Percentiles rank a stretch among this genome's conserved stretches.
phyloP scores from a whole-genome alignment of 441 rosid species.

The Pelargonium australe region DNA sequence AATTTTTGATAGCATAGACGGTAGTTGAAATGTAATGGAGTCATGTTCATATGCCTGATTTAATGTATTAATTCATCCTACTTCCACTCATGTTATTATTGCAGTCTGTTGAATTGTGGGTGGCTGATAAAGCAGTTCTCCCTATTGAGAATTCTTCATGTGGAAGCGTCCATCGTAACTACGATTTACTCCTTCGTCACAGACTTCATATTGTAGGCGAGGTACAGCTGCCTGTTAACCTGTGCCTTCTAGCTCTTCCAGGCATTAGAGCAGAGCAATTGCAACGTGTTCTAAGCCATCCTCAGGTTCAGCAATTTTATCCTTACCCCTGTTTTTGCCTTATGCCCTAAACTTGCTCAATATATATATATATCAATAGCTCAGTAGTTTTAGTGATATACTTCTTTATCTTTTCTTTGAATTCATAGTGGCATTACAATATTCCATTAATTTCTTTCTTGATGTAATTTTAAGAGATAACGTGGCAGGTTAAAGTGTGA shows the following conservation, averaged over 20 bases:
- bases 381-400: too few species aligned
- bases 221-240: slow-evolving; percentile 70
- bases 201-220: slow-evolving; percentile 93
- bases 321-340: neutral
- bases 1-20: neutral
- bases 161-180: slow-evolving; percentile 92
- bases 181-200: slow-evolving; percentile 90
- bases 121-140: slow-evolving; percentile 84
- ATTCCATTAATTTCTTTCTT: too few species aligned
- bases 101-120: slow-evolving; percentile 93
- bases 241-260: slow-evolving; percentile 77
- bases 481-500: too few species aligned
- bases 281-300: slow-evolving; percentile 77
- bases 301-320: slow-evolving; percentile 49
- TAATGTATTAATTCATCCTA: neutral
- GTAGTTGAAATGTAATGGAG: neutral
- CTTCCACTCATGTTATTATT: neutral
- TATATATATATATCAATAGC: too few species aligned
- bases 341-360: neutral
- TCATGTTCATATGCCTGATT: neutral
- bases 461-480: too few species aligned
- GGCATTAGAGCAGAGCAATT: slow-evolving; percentile 66
- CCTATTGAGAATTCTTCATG: slow-evolving; percentile 90
- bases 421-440: too few species aligned
- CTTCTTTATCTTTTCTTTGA: too few species aligned